These are phyloP conservation scores for Boletellus sp. DNA, from an alignment of 768 basidiomycete species.

Conservation along the genomic window DNA sequence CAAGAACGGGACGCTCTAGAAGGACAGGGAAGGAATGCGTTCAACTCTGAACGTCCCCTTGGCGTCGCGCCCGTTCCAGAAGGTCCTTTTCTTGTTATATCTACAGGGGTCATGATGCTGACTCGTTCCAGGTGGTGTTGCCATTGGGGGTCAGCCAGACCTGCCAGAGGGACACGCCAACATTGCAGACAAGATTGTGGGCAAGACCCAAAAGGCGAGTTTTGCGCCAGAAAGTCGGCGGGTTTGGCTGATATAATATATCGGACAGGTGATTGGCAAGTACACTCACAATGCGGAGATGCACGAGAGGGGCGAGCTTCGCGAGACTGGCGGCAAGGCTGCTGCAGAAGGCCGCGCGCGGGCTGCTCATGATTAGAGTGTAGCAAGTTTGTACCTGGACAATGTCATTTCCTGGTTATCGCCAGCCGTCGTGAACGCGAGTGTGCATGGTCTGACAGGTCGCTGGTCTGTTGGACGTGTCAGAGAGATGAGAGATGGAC, in stretches of 20 bases:
- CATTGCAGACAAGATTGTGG: slow-evolving; percentile 51
- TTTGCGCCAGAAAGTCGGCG: neutral
- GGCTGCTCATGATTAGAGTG: slow-evolving; percentile 38
- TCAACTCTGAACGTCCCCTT: slow-evolving; percentile 34
- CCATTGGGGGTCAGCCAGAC: slow-evolving; percentile 21
- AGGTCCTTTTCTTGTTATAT: slow-evolving; percentile 20
- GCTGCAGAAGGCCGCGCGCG: slow-evolving; percentile 40
- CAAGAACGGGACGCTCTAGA: neutral
- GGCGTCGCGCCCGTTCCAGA: slow-evolving; percentile 34
- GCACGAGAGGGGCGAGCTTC: slow-evolving; percentile 55
- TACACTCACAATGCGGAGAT: slow-evolving; percentile 42
- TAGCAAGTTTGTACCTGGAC: neutral
- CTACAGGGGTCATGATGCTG: neutral
- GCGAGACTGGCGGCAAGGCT: slow-evolving; percentile 50
- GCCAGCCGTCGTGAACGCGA: too few species aligned
- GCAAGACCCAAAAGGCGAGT: slow-evolving; percentile 55
- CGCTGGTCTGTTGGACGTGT: too few species aligned
- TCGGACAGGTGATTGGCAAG: slow-evolving; percentile 47
- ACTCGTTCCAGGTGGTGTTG: slow-evolving; percentile 23
- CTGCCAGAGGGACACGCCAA: slow-evolving; percentile 37
- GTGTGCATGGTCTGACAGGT: too few species aligned
- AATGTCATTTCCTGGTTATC: too few species aligned
- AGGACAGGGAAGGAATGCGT: slow-evolving; percentile 22
- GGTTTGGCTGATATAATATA: neutral
- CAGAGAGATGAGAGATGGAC: too few species aligned